These are phyloP conservation scores for Chytriomyces sp. DNA, from an alignment of 192 early-diverging fungal genomes.

Conservation along the genomic window DNA sequence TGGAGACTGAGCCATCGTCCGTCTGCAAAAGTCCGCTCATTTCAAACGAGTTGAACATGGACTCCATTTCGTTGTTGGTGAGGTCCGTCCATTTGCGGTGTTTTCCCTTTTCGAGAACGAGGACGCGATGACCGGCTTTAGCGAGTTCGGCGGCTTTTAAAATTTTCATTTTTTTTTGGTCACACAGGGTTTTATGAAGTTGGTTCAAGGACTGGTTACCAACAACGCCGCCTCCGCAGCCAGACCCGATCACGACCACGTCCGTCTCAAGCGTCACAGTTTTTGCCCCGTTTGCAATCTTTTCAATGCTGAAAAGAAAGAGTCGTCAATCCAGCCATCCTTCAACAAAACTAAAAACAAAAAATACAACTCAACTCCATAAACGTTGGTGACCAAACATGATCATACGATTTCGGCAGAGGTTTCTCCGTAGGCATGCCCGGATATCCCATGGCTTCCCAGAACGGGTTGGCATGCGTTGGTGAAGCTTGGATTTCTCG, in stretches of 20 bases:
- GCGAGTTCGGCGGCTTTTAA: constrained; percentile 64
- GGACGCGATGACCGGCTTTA: constrained; percentile 65
- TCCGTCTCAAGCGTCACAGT: constrained; percentile 51
- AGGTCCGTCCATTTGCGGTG: constrained; percentile 63
- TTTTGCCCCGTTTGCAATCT: constrained; percentile 1
- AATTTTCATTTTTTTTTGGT: neutral
- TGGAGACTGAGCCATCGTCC: constrained; percentile 58
- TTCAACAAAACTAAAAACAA: neutral
- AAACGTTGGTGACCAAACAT: constrained; percentile 61
- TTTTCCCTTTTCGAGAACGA: constrained; percentile 76
- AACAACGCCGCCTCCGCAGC: constrained; percentile 70
- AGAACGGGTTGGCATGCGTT: constrained; percentile 28
- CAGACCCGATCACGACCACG: constrained; percentile 72
- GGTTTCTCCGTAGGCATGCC: constrained; percentile 53
- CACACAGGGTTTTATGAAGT: too few species aligned
- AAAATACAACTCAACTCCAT: constrained; percentile 33
- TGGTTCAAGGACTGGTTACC: neutral
- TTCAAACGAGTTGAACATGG: constrained; percentile 63
- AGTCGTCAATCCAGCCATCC: neutral
- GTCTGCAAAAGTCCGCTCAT: constrained; percentile 49
- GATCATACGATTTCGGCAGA: constrained; percentile 39
- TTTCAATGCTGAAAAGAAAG: constrained; percentile 35
- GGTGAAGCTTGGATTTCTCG: neutral
- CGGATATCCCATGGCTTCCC: constrained; percentile 61
- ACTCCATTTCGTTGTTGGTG: constrained; percentile 55